Evolutionary conservation across 306 rosid genomes (phyloP), one percentile per base, ranked within the genome.

Genomic region (Oxytropis ochrocephala): DNA sequence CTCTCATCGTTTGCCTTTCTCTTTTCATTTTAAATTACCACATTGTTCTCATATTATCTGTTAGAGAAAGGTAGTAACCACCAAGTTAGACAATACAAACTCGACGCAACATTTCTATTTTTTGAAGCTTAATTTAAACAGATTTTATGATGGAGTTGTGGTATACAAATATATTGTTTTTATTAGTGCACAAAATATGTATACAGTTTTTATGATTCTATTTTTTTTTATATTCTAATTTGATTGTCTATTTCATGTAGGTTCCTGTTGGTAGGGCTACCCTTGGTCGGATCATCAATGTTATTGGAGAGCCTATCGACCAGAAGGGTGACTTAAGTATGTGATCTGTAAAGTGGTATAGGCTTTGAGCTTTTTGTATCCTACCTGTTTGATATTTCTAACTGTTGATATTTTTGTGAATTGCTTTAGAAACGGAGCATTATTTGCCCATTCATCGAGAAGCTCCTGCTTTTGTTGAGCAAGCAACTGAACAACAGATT

Each of bases 231-330:
- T 71, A 30, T 27, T 52, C 74, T 58, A 29, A 44, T 66, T 8
- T 7, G 47, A 5, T 17, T 55, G 19, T 52, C 12, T 55, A 41
- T 65, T 21, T 7, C 16, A 0, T 73, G 60, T 33, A 94, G 98
- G 88, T 94, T 62, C 98, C 98, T 53, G 98, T 94, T 8, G 98
- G 98, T 42, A 94, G 98, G 80, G 88, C 91, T 49, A 94, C 98
- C 7, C 98, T 94, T 84, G 98, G 98, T 11, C 96, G 98, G 3
- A 94, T 94, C 77, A 88, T 94, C 3, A 94, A 94, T 67, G 97
- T 94, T 48, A 88, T 94, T 44, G 98, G 98, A 70, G 98, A 94
- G 81, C 90, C 97, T 32, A 94, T 94, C 16, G 98, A 94, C 2
- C 76, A 87, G 19, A 93, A 64, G 80, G 98, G 98, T 19, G 92